Evolutionary conservation across 2,329 filamentous ascomycete genomes (phyloP), one percentile per base, ranked within the genome.

Genomic region (Diaporthe caulivora): DNA sequence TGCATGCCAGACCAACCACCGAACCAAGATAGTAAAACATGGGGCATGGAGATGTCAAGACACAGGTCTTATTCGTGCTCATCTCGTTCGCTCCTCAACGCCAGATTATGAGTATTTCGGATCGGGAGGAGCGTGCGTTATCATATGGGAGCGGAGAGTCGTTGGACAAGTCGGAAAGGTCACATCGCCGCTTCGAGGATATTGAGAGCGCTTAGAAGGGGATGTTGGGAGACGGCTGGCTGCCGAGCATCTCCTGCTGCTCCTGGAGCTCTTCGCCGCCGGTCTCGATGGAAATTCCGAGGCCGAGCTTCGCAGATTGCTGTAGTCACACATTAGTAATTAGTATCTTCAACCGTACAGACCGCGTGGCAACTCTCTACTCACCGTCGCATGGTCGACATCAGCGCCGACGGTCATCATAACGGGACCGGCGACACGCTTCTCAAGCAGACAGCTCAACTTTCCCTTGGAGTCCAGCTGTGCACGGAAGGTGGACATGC

Each of bases 391-490:
- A 86, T 99, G 96, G 85, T 99, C 97, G 81, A 99, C 94, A 82
- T 98, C 97, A 78, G 95, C 96, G 71, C 95, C 95, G 85, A 99
- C 98, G 73, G 95, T 97, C 86, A 99, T 91, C 83, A 93, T 93
- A 74, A 99, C 95, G 37, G 95, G 94, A 76, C 95, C 95, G 40
- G 95, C 95, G 80, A 99, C 94, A 81, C 95, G 93, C 92, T 98
- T 98, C 89, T 99, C 97, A 78, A 98, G 87, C 80, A 98, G 86
- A 82, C 95, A 97, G 84, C 93, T 94, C 75, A 99, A 89, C 87
- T 97, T 98, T 83, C 97, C 97, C 82, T 94, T 92, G 80, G 95
- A 97, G 86, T 99, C 97, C 79, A 98, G 90, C 86, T 99, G 97
- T 57, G 96, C 97, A 77, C 96, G 92, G 92, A 98, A 98, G 67